Base-by-base conservation (phyloP, 768 basidiomycete genomes). In the Macrolepiota dolichaula region DNA sequence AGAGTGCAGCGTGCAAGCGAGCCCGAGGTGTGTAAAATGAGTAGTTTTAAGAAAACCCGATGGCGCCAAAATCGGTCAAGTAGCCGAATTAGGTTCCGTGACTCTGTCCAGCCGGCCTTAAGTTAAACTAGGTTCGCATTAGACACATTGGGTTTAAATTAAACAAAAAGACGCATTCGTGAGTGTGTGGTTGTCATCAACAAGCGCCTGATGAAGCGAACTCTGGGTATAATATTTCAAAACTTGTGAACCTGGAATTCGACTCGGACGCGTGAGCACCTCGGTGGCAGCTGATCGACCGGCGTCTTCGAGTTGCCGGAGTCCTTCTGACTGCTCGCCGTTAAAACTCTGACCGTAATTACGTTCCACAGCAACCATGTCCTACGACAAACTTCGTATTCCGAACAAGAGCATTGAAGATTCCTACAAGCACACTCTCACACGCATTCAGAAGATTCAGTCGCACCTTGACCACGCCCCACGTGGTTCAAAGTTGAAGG, bases 371-470 rank as follows among this genome's bases (percentile, higher is more conserved):
- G 22, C 67, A 29, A 64, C 42, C 51, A 77, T 77, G 75, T 71
- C 75, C 19, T 79, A 81, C 67, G 70, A 68, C 63, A 78, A 76
- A 61, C 67, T 73, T 27, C 68, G 67, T 27, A 57, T 62, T 27
- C 59, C 69, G 36, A 55, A 66, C 25, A 72, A 72, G 57, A 72
- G 63, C 53, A 50, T 71, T n/a, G 81, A 85, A 54, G 85, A 87
- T 27, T 80, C 84, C 64, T 77, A 84, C 67, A 77, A 81, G 64
- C 78, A 79, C 49, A 90, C 92, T 13, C 71, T 81, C n/a, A 78
- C 84, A 5, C 85, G 92, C 22, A 78, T 94, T 24, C 72, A 83
- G 55, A 82, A 81, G 66, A 85, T 94, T 57, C 86, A 87, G 70
- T 77, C 82, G 0, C 92, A 94, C 62, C 78, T 94, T 38, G 70